Evolutionary conservation across 2,329 filamentous ascomycete species (phyloP), one percentile per base, ranked within the genome.

Genomic region (Pseudopithomyces maydicus): DNA sequence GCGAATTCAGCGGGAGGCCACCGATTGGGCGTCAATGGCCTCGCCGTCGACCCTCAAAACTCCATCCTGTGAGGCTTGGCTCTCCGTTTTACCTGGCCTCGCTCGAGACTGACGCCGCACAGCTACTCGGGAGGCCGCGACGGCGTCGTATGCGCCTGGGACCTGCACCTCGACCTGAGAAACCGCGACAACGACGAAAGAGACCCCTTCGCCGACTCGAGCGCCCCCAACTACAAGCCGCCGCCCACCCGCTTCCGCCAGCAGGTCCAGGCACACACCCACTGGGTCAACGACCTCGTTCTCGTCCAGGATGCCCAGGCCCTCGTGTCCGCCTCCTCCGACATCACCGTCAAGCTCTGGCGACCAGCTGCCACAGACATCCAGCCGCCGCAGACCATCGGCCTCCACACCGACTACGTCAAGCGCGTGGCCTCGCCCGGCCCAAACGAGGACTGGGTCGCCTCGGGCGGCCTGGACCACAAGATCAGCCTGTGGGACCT

Each of bases 71-170:
- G 82, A 82, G 90, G 53, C 48, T 46, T 39, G 48, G 26, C 54
- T 32, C 33, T 56, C 29, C 39, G 23, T 2, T 42, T 26, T 38
- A 36, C 22, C 48, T 50, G 42, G 26, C 46, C 56, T 52, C 55
- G 44, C 55, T 58, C 62, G 49, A 62, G 54, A 47, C 58, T 62
- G 52, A 62, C 55, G 48, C 48, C 49, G 64, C 58, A 58, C 65
- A 97, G 93, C 69, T 99, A 98, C 79, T 97, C 95, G 44, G 95
- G 92, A 64, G 95, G 95, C 58, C 89, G 95, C 73, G 95, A 99
- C 78, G 95, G 95, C 67, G 90, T 95, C 49, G 89, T 99, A 65
- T 99, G 95, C 79, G 92, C 94, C 59, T 99, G 95, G 95, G 89
- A 98, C 76, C 81, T 97, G 52, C 86, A 91, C 69, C 85, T 91